Conservation (phyloP, 31 red algal species). For the Asparagopsis taxiformis region DNA sequence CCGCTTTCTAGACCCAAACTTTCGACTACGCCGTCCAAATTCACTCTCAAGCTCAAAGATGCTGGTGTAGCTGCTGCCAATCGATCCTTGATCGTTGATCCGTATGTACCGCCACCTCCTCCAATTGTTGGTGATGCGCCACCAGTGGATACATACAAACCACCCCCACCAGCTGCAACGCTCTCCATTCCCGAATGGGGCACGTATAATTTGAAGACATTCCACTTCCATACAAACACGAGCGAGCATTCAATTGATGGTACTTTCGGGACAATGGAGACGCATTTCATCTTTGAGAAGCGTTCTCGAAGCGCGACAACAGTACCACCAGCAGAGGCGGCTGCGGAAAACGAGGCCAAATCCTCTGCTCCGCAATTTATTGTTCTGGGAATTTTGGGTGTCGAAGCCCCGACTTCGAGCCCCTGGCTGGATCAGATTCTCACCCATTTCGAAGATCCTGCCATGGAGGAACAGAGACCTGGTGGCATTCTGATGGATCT, state of each 20-base stretch:
- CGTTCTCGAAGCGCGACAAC: not conserved
- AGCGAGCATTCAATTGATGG: slow-evolving; percentile 64
- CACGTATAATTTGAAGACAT: slow-evolving; percentile 22
- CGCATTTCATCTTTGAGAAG: slow-evolving; percentile 64
- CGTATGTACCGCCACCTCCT: slow-evolving; percentile 57
- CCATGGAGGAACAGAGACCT: not conserved
- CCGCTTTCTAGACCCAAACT: not conserved
- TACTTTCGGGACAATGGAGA: slow-evolving; percentile 26
- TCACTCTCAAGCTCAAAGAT: slow-evolving; percentile 32
- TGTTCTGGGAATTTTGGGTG: not conserved
- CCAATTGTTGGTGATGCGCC: slow-evolving; percentile 77
- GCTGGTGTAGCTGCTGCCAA: slow-evolving; percentile 21
- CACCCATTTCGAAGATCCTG: slow-evolving; percentile 1
- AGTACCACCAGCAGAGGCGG: not conserved
- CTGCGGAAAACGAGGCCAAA: not conserved
- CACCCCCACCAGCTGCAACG: slow-evolving; percentile 53
- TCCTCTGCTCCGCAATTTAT: not conserved
- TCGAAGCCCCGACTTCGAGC: slow-evolving; percentile 2
- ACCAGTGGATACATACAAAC: slow-evolving; percentile 55
- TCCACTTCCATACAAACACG: slow-evolving; percentile 54
- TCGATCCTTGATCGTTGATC: slow-evolving; percentile 29
- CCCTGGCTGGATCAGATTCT: slow-evolving; percentile 37
- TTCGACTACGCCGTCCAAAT: not conserved
- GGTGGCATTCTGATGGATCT: slow-evolving; percentile 48
- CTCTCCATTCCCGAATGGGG: slow-evolving; percentile 28